Evolutionary conservation across 345 rosid genomes (phyloP), one percentile per base, ranked within the genome.

Genomic region (Excoecaria cochinchinensis): DNA sequence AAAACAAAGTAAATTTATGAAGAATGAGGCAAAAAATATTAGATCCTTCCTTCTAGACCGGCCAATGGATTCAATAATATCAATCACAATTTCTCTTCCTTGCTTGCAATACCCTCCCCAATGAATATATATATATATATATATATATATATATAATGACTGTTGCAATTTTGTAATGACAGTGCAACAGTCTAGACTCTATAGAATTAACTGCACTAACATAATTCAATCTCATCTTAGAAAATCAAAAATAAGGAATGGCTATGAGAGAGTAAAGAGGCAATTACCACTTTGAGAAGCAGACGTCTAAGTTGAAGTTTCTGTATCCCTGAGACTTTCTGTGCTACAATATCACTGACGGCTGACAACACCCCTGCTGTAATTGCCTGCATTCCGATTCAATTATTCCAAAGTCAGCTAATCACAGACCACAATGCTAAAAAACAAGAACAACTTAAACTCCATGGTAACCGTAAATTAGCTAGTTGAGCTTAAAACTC

Each of bases 241-340:
- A n/a, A n/a, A n/a, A n/a, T n/a, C n/a, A n/a, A 22, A 24, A 59
- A 22, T 24, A 5, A 24, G 38, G 3, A 59, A 5, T 21, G 58
- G 7, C 4, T 13, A 55, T 16, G 58, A 68, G 6, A 48, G 5
- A 13, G 36, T 42, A 21, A 71, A 70, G 59, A 71, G 75, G 40
- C 53, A 57, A 70, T 69, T 57, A 91, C 99, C 97, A 91, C 86
- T 92, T 92, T 91, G 84, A 92, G 97, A 76, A 90, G 84, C 80
- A 92, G 87, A 39, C 97, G 83, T 81, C 87, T 88, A 64, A 95
- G 71, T 76, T 91, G 95, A 87, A 95, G 88, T 78, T 90, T 88
- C 83, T 87, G 88, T 76, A 91, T 92, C 38, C 96, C 97, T 68
- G 94, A 81, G 12, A 92, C 93, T 74, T 95, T 95, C 87, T 93